Percentiles rank a stretch among this genome's conserved stretches.
These are phyloP conservation scores for Sporothrix euskadiensis DNA, from an alignment of 2,329 filamentous ascomycete species.

Conservation along the genomic window DNA sequence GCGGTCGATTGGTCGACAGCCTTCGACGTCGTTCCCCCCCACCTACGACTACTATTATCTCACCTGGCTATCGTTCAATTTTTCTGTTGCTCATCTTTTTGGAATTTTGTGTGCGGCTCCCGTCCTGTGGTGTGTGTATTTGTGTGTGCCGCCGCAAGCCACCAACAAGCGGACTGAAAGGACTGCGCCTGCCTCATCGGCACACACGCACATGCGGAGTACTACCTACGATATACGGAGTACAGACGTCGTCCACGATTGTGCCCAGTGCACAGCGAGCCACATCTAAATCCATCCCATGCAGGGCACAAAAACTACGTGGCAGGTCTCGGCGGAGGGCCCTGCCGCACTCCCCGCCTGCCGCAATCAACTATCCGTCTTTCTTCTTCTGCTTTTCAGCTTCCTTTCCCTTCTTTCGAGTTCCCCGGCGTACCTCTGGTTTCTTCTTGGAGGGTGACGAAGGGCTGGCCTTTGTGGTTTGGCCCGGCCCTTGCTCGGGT, in stretches of 20 bases:
- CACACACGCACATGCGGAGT: background rate
- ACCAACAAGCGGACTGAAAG: slow-evolving; percentile 3
- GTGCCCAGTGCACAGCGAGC: background rate
- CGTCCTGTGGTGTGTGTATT: background rate
- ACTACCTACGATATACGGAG: background rate
- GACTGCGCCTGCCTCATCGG: slow-evolving; percentile 3
- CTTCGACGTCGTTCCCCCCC: background rate
- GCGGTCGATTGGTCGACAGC: slow-evolving; percentile 12
- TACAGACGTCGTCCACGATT: background rate
- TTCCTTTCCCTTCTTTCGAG: background rate
- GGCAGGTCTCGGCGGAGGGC: background rate
- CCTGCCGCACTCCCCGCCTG: background rate
- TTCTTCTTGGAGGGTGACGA: background rate
- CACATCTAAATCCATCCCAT: background rate
- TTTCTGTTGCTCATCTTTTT: background rate
- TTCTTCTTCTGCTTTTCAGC: background rate
- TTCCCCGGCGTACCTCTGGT: background rate
- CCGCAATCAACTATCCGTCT: background rate
- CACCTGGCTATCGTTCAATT: background rate
- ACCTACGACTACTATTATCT: background rate
- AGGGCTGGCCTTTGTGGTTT: background rate
- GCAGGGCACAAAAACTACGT: background rate
- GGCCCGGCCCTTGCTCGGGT: background rate
- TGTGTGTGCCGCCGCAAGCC: background rate
- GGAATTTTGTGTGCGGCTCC: background rate